Conservation (phyloP, 2,329 filamentous ascomycete species). For the Bipolaris bicolor region DNA sequence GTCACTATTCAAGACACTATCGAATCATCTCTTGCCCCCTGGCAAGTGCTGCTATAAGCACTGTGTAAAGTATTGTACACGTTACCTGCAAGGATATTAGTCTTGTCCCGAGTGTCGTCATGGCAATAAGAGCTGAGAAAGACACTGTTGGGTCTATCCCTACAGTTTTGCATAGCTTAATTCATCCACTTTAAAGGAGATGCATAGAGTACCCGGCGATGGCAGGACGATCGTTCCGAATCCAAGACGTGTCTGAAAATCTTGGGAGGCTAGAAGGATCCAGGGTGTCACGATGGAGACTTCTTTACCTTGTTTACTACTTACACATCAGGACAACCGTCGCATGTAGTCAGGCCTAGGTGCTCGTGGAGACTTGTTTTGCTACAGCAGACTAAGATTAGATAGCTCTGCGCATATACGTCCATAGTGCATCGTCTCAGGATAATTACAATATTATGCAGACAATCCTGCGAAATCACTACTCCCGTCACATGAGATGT, state of each 20-base stretch:
- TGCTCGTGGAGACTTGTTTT: neutral
- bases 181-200: neutral
- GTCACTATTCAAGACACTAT: neutral
- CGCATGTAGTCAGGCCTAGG: neutral
- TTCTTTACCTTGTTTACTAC: neutral
- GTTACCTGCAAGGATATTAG: slow-evolving; percentile 1
- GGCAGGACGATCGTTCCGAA: neutral
- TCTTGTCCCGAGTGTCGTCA: neutral
- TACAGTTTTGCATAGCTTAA: neutral
- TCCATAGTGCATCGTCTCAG: neutral
- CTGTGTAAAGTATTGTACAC: neutral
- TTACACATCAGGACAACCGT: neutral
- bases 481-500: neutral
- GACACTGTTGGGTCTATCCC: neutral
- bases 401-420: neutral
- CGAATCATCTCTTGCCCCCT: neutral
- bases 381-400: neutral
- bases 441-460: neutral
- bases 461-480: neutral
- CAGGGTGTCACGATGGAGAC: neutral
- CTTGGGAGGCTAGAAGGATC: neutral
- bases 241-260: neutral
- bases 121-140: neutral
- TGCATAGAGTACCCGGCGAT: neutral
- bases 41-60: neutral